These are phyloP conservation scores for Vigna reflexopilosa DNA, from an alignment of 306 rosid species.

Conservation along the genomic window DNA sequence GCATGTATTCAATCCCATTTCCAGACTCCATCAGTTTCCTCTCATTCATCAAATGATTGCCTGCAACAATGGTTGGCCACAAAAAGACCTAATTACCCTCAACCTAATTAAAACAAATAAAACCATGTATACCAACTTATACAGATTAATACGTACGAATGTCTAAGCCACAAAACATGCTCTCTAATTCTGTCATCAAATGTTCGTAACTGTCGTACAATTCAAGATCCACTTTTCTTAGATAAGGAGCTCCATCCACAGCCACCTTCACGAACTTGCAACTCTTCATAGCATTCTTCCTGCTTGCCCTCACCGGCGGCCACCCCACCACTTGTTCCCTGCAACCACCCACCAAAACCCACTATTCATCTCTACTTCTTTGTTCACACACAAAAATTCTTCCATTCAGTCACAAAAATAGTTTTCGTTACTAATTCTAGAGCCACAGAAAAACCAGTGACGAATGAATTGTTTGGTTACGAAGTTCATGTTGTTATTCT, in stretches of 20 bases:
- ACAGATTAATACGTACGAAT: slow-evolving; percentile 51
- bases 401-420: too few species aligned
- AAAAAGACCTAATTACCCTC: slow-evolving; percentile 37
- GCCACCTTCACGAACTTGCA: slow-evolving; percentile 74
- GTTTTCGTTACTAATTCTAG: too few species aligned
- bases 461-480: too few species aligned
- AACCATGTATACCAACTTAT: background rate
- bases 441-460: background rate
- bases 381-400: background rate
- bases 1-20: slow-evolving; percentile 64
- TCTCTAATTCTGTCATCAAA: slow-evolving; percentile 54
- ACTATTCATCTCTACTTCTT: background rate
- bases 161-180: slow-evolving; percentile 59
- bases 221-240: slow-evolving; percentile 72
- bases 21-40: slow-evolving; percentile 56
- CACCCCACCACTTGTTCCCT: slow-evolving; percentile 70
- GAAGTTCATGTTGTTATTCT: too few species aligned
- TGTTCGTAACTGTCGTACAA: slow-evolving; percentile 56
- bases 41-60: slow-evolving; percentile 61
- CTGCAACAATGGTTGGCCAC: slow-evolving; percentile 35
- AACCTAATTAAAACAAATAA: background rate
- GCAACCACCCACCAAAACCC: background rate
- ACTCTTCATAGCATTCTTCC: slow-evolving; percentile 56
- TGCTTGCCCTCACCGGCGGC: slow-evolving; percentile 72
- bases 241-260: slow-evolving; percentile 76